phyloP scores from a whole-genome alignment of 176 grass and related monocot genomes.

The Sorghum bicolor region DNA sequence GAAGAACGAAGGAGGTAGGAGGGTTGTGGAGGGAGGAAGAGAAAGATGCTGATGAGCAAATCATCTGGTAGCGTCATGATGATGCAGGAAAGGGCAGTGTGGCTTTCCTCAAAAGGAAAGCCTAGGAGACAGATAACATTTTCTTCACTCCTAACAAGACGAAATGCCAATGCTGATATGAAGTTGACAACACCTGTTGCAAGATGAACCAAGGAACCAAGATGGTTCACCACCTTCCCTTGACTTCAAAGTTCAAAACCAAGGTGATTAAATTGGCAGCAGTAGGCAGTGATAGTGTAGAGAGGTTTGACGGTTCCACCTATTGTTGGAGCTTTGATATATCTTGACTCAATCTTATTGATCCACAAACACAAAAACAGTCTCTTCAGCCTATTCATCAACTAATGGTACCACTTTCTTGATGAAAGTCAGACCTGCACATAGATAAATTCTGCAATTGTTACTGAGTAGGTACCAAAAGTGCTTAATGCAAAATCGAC shows the following conservation, averaged over 20 bases:
- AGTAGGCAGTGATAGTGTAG: background rate
- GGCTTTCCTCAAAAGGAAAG: background rate
- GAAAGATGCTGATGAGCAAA: conserved; percentile 26
- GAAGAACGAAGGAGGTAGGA: conserved; percentile 10
- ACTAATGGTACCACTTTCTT: background rate
- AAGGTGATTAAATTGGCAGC: background rate
- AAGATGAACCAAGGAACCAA: background rate
- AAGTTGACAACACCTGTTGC: background rate
- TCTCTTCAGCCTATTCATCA: background rate
- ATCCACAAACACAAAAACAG: background rate
- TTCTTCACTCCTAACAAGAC: background rate
- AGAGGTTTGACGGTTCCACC: background rate
- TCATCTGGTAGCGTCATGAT: conserved; percentile 23
- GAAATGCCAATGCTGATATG: background rate
- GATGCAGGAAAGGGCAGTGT: background rate
- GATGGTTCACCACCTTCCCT: background rate
- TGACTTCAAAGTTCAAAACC: background rate
- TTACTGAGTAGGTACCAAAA: background rate
- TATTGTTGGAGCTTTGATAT: background rate
- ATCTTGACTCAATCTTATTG: background rate
- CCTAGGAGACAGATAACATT: background rate
- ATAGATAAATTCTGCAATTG: background rate
- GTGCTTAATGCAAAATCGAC: background rate
- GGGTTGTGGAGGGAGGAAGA: conserved; percentile 18
- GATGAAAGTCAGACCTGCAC: background rate